Base-by-base conservation (phyloP, 331 rosid genomes). In the Rosa hybrid region DNA sequence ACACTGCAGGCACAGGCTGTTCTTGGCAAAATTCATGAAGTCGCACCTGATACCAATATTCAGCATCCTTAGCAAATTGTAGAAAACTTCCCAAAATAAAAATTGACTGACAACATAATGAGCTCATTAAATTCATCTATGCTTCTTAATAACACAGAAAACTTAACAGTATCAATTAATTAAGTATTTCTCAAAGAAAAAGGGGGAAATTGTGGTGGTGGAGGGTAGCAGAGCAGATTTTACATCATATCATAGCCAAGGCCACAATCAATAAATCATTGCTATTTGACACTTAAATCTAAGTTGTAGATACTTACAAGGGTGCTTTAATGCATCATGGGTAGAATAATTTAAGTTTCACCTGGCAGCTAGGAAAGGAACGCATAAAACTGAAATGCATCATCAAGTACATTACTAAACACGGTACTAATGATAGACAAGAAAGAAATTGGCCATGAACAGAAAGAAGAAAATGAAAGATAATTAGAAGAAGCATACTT, bases 11-110 rank as follows among this genome's bases (percentile, higher is more conserved):
- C 99, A 95, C 76, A 81, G 83, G 23, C 83, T 84, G 79, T 95
- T 95, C 87, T 93, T 95, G 46, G 99, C 96, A 79, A 95, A 95
- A 90, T 95, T 95, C 99, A 95, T 78, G 94, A 95, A 95, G 84
- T 95, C 98, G 41, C 99, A 95, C 99, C 98, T 95, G 90, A 74
- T 34, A 85, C 69, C 68, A 82, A 77, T 64, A 74, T 72, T 82
- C 59, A 87, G 76, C 30, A 79, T 74, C 4, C 2, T 76, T 3
- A 63, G 12, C 13, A 65, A 56, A 74, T 49, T 42, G 6, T 54
- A 78, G 21, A 20, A 23, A 23, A 42, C 14, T 34, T 71, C 39
- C 49, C 51, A 25, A 50, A 9, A 44, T 16, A 50, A 14, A 62
- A 62, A 12, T 8, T 5, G 53, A 3, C 3, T 6, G 50, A 46